Evolutionary conservation across 2,329 filamentous ascomycete genomes (phyloP).

Genomic region (Elsinoe necatrix): DNA sequence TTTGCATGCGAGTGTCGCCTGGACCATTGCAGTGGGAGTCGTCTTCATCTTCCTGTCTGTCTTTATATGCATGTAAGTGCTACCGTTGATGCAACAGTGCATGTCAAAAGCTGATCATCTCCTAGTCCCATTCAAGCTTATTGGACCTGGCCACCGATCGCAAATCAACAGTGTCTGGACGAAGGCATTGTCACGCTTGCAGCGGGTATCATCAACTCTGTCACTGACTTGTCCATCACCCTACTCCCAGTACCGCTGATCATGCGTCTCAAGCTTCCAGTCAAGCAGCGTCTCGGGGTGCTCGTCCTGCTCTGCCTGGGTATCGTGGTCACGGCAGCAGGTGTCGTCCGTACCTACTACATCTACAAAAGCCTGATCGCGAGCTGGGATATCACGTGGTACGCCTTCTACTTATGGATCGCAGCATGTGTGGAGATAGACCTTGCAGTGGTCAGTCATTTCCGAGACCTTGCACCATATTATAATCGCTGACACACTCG

Average conservation of each 20-base stretch:
- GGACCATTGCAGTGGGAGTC: slow-evolving; percentile 33
- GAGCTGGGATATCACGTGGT: slow-evolving; percentile 40
- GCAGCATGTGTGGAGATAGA: slow-evolving; percentile 40
- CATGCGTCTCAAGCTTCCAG: slow-evolving; percentile 36
- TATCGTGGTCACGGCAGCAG: slow-evolving; percentile 22
- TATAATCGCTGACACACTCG: too few relatives aligned
- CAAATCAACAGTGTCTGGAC: slow-evolving; percentile 31
- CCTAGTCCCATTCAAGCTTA: slow-evolving; percentile 35
- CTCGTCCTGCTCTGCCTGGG: slow-evolving; percentile 18
- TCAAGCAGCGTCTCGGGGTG: slow-evolving; percentile 28
- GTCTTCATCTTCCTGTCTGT: slow-evolving; percentile 31
- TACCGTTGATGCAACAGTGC: too few relatives aligned
- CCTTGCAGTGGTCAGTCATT: slow-evolving; percentile 36
- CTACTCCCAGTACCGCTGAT: slow-evolving; percentile 38
- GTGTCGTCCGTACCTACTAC: slow-evolving; percentile 36
- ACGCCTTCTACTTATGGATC: slow-evolving; percentile 40
- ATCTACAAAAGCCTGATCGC: slow-evolving; percentile 35
- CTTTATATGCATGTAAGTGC: slow-evolving; percentile 33
- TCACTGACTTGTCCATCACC: slow-evolving; percentile 37
- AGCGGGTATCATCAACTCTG: slow-evolving; percentile 36
- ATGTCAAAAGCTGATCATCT: slow-evolving; percentile 16
- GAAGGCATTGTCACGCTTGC: slow-evolving; percentile 34
- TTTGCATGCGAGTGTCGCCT: slow-evolving; percentile 33
- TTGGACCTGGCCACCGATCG: slow-evolving; percentile 32
- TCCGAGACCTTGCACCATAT: not conserved